Conservation (phyloP, 768 basidiomycete species). For the Rossbeevera mucosa region DNA sequence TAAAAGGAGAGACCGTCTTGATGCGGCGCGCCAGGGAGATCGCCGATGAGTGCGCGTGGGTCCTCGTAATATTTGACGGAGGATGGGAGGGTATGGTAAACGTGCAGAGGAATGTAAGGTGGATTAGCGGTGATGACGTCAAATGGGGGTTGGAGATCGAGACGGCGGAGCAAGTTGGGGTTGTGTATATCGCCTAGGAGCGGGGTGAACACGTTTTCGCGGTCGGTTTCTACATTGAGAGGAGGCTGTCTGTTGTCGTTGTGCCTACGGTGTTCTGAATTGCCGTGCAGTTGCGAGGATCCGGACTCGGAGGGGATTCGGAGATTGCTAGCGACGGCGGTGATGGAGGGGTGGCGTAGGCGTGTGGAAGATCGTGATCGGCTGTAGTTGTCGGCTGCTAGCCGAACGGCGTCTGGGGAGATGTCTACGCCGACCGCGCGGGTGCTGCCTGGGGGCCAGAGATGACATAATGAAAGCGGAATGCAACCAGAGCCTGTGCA, state of each 20-base stretch:
- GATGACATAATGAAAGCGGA: slow-evolving; percentile 73
- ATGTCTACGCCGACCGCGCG: slow-evolving; percentile 66
- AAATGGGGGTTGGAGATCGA: slow-evolving; percentile 47
- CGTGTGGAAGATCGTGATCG: slow-evolving; percentile 9
- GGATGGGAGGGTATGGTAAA: slow-evolving; percentile 58
- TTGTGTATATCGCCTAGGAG: slow-evolving; percentile 45
- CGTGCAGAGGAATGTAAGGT: slow-evolving; percentile 72
- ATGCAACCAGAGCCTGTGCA: slow-evolving; percentile 94
- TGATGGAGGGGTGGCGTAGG: slow-evolving; percentile 15
- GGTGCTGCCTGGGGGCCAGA: slow-evolving; percentile 52
- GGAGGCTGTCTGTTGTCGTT: neutral
- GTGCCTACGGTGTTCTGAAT: neutral
- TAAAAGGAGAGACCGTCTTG: slow-evolving; percentile 64
- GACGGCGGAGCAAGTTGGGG: slow-evolving; percentile 15
- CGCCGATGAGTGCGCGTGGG: slow-evolving; percentile 74
- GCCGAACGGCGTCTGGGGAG: slow-evolving; percentile 50
- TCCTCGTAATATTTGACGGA: slow-evolving; percentile 81
- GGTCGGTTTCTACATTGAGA: neutral
- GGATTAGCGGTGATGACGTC: slow-evolving; percentile 83
- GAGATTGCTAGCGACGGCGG: slow-evolving; percentile 1
- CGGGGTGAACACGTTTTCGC: slow-evolving; percentile 31
- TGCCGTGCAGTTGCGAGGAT: neutral
- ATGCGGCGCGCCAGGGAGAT: slow-evolving; percentile 38
- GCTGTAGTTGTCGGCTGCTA: slow-evolving; percentile 44
- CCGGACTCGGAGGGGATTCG: neutral